A percentile compares a stretch with the other conserved stretches of the same genome.
phyloP scores from a whole-genome alignment of 495 filamentous ascomycete species.

The Daldinia concentrica region DNA sequence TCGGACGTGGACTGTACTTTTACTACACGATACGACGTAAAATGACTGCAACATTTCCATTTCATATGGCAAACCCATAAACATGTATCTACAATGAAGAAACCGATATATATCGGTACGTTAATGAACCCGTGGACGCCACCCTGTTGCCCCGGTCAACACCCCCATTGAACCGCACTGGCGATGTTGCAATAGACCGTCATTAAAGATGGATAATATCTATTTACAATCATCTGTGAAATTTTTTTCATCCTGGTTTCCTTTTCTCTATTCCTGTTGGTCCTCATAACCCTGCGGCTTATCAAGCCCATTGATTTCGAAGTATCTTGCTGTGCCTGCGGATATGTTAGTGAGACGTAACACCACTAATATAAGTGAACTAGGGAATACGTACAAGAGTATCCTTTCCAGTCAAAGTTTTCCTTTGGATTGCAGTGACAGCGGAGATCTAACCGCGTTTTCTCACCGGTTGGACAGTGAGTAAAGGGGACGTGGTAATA shows the following conservation, averaged over 20 bases:
- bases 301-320: conserved; percentile 77
- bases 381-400: conserved; percentile 75
- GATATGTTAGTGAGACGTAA: conserved; percentile 24
- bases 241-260: conserved; percentile 11
- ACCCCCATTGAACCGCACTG: conserved; percentile 37
- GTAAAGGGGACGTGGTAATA: conserved; percentile 99
- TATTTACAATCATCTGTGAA: conserved; percentile 34
- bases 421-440: conserved; percentile 95
- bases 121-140: conserved; percentile 46
- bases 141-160: conserved; percentile 39
- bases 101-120: conserved; percentile 38
- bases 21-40: conserved; percentile 24
- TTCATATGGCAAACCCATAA: conserved; percentile 32
- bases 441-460: conserved; percentile 79
- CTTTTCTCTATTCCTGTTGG: conserved; percentile 63
- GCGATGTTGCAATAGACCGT: conserved; percentile 43
- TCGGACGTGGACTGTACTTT: conserved; percentile 21
- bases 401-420: conserved; percentile 99
- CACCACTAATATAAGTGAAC: not conserved
- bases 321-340: conserved; percentile 80
- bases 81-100: conserved; percentile 52
- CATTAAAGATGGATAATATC: conserved; percentile 29
- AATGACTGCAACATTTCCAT: conserved; percentile 25
- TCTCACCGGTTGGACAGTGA: conserved; percentile 91
- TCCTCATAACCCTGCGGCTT: conserved; percentile 86